Evolutionary conservation across 768 basidiomycete genomes (phyloP).

Genomic region (Rhodotorula taiwanensis): DNA sequence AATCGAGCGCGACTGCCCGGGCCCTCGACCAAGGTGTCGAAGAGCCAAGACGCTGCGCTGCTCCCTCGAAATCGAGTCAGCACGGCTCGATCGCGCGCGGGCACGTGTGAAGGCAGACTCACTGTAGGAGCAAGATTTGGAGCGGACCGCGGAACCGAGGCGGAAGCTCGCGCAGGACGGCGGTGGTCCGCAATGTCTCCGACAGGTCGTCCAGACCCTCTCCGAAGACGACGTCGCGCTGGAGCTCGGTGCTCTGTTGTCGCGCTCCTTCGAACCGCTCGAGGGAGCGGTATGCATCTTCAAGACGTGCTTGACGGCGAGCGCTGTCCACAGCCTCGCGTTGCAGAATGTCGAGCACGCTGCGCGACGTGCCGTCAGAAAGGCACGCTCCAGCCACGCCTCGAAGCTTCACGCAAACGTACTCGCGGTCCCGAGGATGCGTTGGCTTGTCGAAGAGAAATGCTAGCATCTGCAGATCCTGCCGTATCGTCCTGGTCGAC

Average conservation of each 20-base stretch:
- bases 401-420: neutral
- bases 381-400: too few relatives aligned
- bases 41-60: slow-evolving; percentile 25
- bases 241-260: slow-evolving; percentile 12
- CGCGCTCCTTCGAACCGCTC: slow-evolving; percentile 9
- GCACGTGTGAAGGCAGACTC: neutral
- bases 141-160: slow-evolving; percentile 19
- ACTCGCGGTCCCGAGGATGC: slow-evolving; percentile 23
- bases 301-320: slow-evolving; percentile 16
- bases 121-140: slow-evolving; percentile 19
- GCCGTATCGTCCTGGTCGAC: slow-evolving; percentile 14
- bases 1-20: slow-evolving; percentile 11
- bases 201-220: slow-evolving; percentile 28
- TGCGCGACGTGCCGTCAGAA: neutral
- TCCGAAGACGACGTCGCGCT: slow-evolving; percentile 24
- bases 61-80: too few relatives aligned
- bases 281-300: slow-evolving; percentile 6
- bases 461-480: slow-evolving; percentile 26
- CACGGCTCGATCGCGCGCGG: too few relatives aligned
- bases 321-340: slow-evolving; percentile 31
- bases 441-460: slow-evolving; percentile 23
- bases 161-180: slow-evolving; percentile 20
- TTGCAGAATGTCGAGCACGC: slow-evolving; percentile 25
- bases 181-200: slow-evolving; percentile 1
- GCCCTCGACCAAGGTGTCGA: slow-evolving; percentile 10